phyloP scores from a whole-genome alignment of 768 basidiomycete genomes.

The Tulasnella sp. region DNA sequence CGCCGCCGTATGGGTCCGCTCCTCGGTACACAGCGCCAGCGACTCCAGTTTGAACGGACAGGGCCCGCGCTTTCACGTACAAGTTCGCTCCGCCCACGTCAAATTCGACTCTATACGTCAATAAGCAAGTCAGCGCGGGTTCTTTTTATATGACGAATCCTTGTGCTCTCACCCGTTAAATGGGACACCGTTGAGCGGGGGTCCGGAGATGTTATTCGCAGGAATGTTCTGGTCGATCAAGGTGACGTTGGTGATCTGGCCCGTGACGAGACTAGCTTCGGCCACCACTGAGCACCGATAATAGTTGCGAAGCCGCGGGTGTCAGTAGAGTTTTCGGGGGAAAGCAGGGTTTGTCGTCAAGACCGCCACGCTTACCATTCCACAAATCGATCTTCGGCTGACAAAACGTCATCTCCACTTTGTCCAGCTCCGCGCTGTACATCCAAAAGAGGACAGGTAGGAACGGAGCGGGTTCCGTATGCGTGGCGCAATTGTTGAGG shows the following conservation, averaged over 20 bases:
- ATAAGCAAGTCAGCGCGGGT: neutral
- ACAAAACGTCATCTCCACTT: constrained; percentile 57
- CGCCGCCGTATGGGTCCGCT: constrained; percentile 40
- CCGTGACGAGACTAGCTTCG: constrained; percentile 46
- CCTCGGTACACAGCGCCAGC: constrained; percentile 58
- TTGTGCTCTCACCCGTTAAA: constrained; percentile 54
- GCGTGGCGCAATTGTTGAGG: constrained; percentile 37
- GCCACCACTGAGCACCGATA: neutral
- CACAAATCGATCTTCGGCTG: constrained; percentile 48
- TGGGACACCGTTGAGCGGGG: constrained; percentile 45
- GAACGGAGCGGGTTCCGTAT: constrained; percentile 39
- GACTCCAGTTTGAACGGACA: constrained; percentile 50
- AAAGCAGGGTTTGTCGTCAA: too few species aligned
- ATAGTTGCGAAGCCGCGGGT: neutral
- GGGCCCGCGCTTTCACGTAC: constrained; percentile 53
- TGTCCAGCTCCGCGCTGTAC: constrained; percentile 39
- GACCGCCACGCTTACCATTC: constrained; percentile 40
- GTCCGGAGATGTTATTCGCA: constrained; percentile 53
- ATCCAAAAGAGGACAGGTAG: constrained; percentile 70
- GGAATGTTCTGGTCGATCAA: constrained; percentile 36
- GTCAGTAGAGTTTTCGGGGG: too few species aligned
- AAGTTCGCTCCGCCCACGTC: constrained; percentile 34
- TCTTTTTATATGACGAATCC: neutral
- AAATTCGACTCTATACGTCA: constrained; percentile 19
- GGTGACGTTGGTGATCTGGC: constrained; percentile 44